Evolutionary conservation across 495 filamentous ascomycete species (phyloP).

Genomic region (Penicillium malachiteum): DNA sequence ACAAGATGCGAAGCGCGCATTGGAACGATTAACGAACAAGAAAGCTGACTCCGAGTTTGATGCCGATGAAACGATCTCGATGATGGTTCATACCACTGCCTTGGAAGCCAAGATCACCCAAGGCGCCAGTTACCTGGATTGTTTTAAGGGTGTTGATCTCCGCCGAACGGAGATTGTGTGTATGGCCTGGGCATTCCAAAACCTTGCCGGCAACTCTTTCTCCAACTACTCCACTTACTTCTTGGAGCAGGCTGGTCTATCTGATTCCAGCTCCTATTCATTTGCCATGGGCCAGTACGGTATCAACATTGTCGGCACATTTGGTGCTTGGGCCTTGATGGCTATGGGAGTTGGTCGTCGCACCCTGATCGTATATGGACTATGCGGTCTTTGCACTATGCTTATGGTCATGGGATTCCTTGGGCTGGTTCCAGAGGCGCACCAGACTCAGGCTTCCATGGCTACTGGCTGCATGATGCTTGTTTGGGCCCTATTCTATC

Average conservation of each 20-base stretch:
- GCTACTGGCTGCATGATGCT: slow-evolving; percentile 72
- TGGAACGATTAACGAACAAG: slow-evolving; percentile 64
- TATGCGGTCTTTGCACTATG: slow-evolving; percentile 63
- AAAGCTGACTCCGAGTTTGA: slow-evolving; percentile 61
- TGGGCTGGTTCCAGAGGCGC: slow-evolving; percentile 56
- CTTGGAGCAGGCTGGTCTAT: slow-evolving; percentile 68
- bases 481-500: slow-evolving; percentile 71
- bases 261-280: slow-evolving; percentile 56
- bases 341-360: slow-evolving; percentile 66
- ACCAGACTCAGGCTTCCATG: slow-evolving; percentile 55
- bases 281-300: slow-evolving; percentile 74
- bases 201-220: slow-evolving; percentile 74
- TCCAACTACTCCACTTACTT: slow-evolving; percentile 82
- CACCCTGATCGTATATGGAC: slow-evolving; percentile 66
- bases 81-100: slow-evolving; percentile 82
- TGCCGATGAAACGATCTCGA: slow-evolving; percentile 71
- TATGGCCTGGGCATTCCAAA: slow-evolving; percentile 84
- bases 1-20: slow-evolving; percentile 64
- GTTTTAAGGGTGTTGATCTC: slow-evolving; percentile 71
- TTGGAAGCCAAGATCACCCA: slow-evolving; percentile 68
- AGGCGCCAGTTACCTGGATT: slow-evolving; percentile 70
- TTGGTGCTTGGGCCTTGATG: slow-evolving; percentile 75
- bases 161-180: slow-evolving; percentile 77
- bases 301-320: slow-evolving; percentile 72
- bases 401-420: slow-evolving; percentile 74